These are phyloP conservation scores for Colletotrichum godetiae DNA, from an alignment of 2,329 filamentous ascomycete species.

Conservation along the genomic window DNA sequence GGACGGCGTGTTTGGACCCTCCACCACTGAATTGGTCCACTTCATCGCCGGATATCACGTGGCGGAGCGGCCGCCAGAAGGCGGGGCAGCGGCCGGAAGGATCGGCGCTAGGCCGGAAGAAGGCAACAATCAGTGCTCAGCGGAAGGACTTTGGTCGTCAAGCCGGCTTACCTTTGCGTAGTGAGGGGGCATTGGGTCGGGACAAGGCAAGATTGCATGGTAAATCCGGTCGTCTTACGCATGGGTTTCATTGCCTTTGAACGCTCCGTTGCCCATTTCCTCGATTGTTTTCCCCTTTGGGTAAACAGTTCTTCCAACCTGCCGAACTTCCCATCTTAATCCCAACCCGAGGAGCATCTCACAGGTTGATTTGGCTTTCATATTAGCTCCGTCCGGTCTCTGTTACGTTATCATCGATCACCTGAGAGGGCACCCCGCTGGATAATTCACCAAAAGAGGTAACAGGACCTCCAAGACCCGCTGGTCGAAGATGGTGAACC, in stretches of 20 bases:
- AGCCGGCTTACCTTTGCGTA: background rate
- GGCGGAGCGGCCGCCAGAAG: background rate
- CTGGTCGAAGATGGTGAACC: background rate
- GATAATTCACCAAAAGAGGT: background rate
- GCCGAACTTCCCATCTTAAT: background rate
- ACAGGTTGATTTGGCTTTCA: background rate
- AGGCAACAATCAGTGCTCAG: constrained; percentile 21
- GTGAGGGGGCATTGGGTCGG: background rate
- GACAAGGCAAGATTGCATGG: background rate
- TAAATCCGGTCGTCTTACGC: background rate
- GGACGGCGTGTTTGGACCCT: background rate
- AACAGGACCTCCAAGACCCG: too few species aligned
- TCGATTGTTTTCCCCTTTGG: constrained; percentile 15
- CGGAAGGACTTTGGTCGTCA: background rate
- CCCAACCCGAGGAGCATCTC: background rate
- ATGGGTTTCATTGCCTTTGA: background rate
- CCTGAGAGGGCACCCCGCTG: background rate
- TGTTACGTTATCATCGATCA: background rate
- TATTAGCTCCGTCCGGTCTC: background rate
- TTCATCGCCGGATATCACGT: background rate
- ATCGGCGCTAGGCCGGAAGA: constrained; percentile 23
- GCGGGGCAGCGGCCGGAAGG: too few species aligned
- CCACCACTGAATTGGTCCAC: background rate
- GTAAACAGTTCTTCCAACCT: background rate
- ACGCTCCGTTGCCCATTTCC: background rate